Percentiles rank a stretch among this genome's conserved stretches.
Evolutionary conservation across 1,139 yeast genomes (phyloP).

Genomic region (Nakaseomyces sp.): DNA sequence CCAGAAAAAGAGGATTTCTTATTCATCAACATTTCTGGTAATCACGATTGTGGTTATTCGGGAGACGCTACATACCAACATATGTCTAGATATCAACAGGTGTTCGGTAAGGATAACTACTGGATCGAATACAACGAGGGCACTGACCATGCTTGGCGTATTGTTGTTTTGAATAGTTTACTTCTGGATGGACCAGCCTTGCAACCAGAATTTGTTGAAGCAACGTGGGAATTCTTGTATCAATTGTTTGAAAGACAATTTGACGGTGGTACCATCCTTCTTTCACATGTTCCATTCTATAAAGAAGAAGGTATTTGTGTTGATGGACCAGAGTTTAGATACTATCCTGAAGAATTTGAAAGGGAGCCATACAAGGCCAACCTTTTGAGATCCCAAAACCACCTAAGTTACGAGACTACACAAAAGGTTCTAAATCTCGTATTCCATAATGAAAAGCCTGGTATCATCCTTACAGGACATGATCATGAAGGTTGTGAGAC

Average conservation of each 20-base stretch:
- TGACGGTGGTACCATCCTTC: constrained; percentile 68
- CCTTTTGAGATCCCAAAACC: constrained; percentile 77
- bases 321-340: constrained; percentile 73
- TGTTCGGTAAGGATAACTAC: constrained; percentile 80
- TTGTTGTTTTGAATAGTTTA: constrained; percentile 76
- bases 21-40: constrained; percentile 79
- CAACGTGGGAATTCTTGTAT: constrained; percentile 66
- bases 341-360: constrained; percentile 45
- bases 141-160: constrained; percentile 63
- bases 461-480: constrained; percentile 85
- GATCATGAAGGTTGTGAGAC: constrained; percentile 92
- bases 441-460: constrained; percentile 58
- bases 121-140: constrained; percentile 61
- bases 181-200: constrained; percentile 86
- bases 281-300: constrained; percentile 86
- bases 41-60: constrained; percentile 91
- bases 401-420: constrained; percentile 56
- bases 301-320: constrained; percentile 72
- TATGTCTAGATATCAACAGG: constrained; percentile 60
- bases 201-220: constrained; percentile 57
- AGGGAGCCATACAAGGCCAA: constrained; percentile 63
- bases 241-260: constrained; percentile 46
- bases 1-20: constrained; percentile 34
- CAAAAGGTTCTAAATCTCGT: constrained; percentile 59
- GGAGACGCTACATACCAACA: constrained; percentile 95